A percentile compares a stretch with the other conserved stretches of the same genome.
Evolutionary conservation across 2,329 filamentous ascomycete genomes (phyloP).

Genomic region (Laburnicola sp.): DNA sequence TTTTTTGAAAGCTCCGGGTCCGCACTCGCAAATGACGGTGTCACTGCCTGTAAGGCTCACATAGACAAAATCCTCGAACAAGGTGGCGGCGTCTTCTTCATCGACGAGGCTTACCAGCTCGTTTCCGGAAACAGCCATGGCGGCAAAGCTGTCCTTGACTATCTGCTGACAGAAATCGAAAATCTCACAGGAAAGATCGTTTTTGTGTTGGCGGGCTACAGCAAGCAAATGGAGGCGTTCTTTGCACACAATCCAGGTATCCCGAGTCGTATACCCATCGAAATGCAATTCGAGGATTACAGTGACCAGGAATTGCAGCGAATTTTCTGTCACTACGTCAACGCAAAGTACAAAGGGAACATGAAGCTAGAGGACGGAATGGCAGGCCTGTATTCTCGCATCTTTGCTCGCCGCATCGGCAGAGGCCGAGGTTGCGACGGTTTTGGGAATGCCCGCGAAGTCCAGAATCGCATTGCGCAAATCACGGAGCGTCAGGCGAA

Average conservation of each 20-base stretch:
- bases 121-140: conserved; percentile 60
- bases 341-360: conserved; percentile 54
- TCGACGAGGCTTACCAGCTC: conserved; percentile 80
- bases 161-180: conserved; percentile 71
- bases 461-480: conserved; percentile 63
- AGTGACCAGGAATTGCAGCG: conserved; percentile 63
- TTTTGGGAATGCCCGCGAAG: conserved; percentile 72
- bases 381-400: conserved; percentile 64
- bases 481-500: conserved; percentile 63
- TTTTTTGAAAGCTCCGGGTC: conserved; percentile 73
- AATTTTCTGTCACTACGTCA: conserved; percentile 62
- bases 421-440: conserved; percentile 64
- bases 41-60: conserved; percentile 60
- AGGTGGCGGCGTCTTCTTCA: conserved; percentile 72
- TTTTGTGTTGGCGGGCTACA: conserved; percentile 74
- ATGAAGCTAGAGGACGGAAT: conserved; percentile 65
- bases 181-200: conserved; percentile 70
- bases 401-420: conserved; percentile 65
- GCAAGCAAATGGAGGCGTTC: conserved; percentile 74
- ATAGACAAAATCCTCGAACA: conserved; percentile 59
- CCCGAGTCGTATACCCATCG: conserved; percentile 67
- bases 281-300: conserved; percentile 71
- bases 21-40: conserved; percentile 64
- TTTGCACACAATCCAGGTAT: conserved; percentile 75
- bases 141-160: conserved; percentile 68